A percentile compares a stretch with the other conserved stretches of the same genome.
These are phyloP conservation scores for Paraleonurus japonicus DNA, from an alignment of 257 asterid species.

Conservation along the genomic window DNA sequence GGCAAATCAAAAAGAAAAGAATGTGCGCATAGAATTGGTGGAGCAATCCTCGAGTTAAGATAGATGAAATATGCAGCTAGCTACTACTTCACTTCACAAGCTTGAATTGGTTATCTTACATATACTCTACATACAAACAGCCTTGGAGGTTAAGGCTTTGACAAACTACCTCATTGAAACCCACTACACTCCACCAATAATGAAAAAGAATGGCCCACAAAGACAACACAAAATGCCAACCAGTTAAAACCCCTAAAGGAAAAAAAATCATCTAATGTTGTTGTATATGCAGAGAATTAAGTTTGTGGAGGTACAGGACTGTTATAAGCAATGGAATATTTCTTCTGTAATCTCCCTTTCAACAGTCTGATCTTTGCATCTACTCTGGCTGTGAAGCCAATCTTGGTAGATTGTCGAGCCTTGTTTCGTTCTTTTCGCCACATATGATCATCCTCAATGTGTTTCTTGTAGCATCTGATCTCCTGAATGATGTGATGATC, in stretches of 20 bases:
- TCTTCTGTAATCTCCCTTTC: constrained; percentile 64
- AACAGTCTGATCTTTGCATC: constrained; percentile 79
- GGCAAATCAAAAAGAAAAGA: not conserved
- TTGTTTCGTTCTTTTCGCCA: constrained; percentile 70
- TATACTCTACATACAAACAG: constrained; percentile 46
- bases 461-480: constrained; percentile 69
- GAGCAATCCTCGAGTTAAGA: not conserved
- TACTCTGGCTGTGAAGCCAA: constrained; percentile 84
- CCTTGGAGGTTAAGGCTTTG: constrained; percentile 15
- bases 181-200: constrained; percentile 34
- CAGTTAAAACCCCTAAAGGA: constrained; percentile 23
- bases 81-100: constrained; percentile 39
- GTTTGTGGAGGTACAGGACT: constrained; percentile 29
- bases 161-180: constrained; percentile 34
- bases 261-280: not conserved
- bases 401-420: constrained; percentile 63
- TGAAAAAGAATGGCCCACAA: constrained; percentile 31
- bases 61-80: constrained; percentile 17
- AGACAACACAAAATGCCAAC: constrained; percentile 21
- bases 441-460: constrained; percentile 69
- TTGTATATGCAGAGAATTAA: constrained; percentile 22
- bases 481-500: constrained; percentile 95
- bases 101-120: constrained; percentile 10
- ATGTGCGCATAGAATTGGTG: not conserved
- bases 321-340: constrained; percentile 40